Evolutionary conservation across 208 protist species (phyloP), one percentile per base, ranked within the genome.

Genomic region (Trypanosoma scelopori): DNA sequence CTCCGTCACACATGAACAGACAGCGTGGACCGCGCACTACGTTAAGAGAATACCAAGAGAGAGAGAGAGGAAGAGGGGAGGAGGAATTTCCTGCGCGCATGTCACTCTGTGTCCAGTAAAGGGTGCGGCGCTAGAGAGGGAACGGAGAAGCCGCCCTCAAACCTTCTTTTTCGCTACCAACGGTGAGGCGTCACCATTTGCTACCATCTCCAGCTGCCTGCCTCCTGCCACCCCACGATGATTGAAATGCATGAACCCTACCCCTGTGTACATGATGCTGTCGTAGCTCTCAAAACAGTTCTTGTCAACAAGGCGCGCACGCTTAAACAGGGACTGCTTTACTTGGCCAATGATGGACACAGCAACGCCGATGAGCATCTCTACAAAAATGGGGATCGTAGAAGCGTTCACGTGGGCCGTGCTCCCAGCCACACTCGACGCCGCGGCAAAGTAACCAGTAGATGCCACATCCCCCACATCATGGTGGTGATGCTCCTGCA

Each of bases 231-330:
- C 69, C 39, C 87, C 91, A 45, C 91, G 87, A 64, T 96, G 91
- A 61, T 93, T 94, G 52, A 96, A 96, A 70, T 93, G 86, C 43
- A 91, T 83, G 64, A 96, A 94, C 23, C 70, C 82, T 15, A 87
- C 55, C 11, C 84, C 83, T 12, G 85, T 92, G 57, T 81, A 76
- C 68, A 87, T 66, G 25, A 77, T 61, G 35, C 77, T 48, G 51
- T 96, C 87, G 55, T 93, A 93, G 25, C 84, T 78, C 30, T 80
- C 62, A 46, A 64, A 69, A 65, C 76, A 81, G 47, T 72, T 85
- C 49, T 79, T 68, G 50, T 93, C 87, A 25, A 67, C 57, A 28
- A 92, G 78, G 3, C 87, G 85, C 20, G 87, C 85, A 18, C 66
- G 59, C 27, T 84, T 52, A 39, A 96, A 70, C 11, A 57, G 52